phyloP scores from a whole-genome alignment of 2,329 filamentous ascomycete species.

The Cladophialophora yegresii region DNA sequence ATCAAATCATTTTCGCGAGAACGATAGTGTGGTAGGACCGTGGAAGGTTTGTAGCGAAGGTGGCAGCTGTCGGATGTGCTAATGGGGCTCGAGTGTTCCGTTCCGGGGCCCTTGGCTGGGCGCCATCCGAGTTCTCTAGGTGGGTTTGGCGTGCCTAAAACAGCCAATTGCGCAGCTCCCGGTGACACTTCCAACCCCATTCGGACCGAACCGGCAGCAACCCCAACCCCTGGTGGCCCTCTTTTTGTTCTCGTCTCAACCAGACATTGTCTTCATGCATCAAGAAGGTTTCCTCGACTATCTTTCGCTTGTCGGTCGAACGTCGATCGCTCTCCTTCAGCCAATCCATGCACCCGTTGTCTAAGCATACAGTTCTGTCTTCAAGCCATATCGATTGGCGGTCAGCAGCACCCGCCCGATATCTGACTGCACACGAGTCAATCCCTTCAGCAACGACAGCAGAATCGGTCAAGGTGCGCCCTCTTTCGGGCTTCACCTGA shows the following conservation, averaged over 20 bases:
- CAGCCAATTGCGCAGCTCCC: not conserved
- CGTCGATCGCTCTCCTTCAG: not conserved
- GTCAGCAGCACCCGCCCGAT: not conserved
- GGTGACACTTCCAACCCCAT: not conserved
- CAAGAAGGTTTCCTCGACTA: constrained; percentile 3
- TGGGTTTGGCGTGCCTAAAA: not conserved
- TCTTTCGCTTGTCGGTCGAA: constrained; percentile 6
- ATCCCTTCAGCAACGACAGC: not conserved
- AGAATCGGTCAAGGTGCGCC: not conserved
- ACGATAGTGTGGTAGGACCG: constrained; percentile 2
- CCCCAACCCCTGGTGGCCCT: not conserved
- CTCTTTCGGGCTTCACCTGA: constrained; percentile 7
- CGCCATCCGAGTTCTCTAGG: not conserved
- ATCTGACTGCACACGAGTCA: not conserved
- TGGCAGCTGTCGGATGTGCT: constrained; percentile 5
- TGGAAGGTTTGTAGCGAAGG: not conserved
- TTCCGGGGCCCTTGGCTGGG: not conserved
- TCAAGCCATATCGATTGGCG: not conserved
- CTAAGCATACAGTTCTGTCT: not conserved
- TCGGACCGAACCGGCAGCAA: not conserved
- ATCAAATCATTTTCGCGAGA: constrained; percentile 3
- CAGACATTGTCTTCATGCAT: not conserved
- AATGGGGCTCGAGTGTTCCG: not conserved
- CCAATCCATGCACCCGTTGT: not conserved
- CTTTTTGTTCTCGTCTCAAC: not conserved